A percentile compares a stretch with the other conserved stretches of the same genome.
Evolutionary conservation across 139 green algal species (phyloP).

Genomic region (Eudorina sp.): DNA sequence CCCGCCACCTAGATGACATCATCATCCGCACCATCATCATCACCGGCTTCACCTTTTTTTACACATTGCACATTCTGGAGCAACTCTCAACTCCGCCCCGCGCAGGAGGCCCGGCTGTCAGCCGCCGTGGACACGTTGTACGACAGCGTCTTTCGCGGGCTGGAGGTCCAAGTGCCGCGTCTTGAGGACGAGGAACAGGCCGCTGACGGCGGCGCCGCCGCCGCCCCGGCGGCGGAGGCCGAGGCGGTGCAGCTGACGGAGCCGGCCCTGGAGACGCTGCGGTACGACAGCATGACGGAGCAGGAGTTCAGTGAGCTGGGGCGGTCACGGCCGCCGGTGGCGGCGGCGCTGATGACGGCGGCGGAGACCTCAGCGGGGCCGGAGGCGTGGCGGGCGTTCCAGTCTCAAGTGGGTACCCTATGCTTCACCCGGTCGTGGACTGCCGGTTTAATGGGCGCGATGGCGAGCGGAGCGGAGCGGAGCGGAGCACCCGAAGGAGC

Average conservation of each 20-base stretch:
- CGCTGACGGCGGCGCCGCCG: neutral
- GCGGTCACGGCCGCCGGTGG: neutral
- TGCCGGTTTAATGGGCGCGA: no score
- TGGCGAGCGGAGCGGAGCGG: no score
- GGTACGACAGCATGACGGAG: constrained; percentile 7
- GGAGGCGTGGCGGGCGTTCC: constrained; percentile 70
- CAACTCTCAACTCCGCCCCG: neutral
- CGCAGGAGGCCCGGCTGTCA: constrained; percentile 59
- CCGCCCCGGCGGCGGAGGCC: constrained; percentile 46
- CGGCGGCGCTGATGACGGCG: constrained; percentile 20
- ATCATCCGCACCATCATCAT: no score
- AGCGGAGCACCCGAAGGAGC: no score
- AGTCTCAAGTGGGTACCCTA: constrained; percentile 45
- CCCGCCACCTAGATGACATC: neutral
- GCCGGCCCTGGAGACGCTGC: neutral
- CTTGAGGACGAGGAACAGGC: neutral
- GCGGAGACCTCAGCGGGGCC: constrained; percentile 2
- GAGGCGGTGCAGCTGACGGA: constrained; percentile 45
- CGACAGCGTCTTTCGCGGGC: constrained; percentile 54
- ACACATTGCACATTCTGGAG: neutral
- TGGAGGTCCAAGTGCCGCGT: constrained; percentile 37
- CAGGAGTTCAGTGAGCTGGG: neutral
- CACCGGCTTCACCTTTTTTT: no score
- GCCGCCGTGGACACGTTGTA: constrained; percentile 70
- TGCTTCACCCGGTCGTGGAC: no score